These are phyloP conservation scores for Phragmites australis DNA, from an alignment of 176 grass and related monocot genomes.

Conservation along the genomic window DNA sequence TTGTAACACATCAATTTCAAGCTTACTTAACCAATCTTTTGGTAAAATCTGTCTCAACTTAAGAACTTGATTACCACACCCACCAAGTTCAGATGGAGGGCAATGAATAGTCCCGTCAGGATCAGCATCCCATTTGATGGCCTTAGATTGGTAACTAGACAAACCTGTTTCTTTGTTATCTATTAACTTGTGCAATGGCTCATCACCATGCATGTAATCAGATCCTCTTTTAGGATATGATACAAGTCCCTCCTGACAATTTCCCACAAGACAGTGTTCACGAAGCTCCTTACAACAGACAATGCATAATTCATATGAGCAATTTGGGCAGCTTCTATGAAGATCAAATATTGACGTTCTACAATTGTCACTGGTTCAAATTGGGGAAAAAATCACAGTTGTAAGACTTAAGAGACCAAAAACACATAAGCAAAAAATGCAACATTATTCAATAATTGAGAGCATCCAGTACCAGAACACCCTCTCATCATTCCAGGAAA, in stretches of 20 bases:
- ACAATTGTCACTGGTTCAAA: conserved; percentile 61
- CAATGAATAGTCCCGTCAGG: conserved; percentile 44
- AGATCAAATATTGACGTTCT: conserved; percentile 74
- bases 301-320: conserved; percentile 73
- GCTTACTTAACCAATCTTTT: conserved; percentile 43
- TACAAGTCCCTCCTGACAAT: conserved; percentile 31
- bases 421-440: not conserved
- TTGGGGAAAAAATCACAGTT: conserved; percentile 14
- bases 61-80: conserved; percentile 55
- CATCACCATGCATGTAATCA: conserved; percentile 67
- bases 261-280: conserved; percentile 10
- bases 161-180: not conserved
- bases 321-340: conserved; percentile 64
- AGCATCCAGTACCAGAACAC: conserved; percentile 53
- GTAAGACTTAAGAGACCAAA: conserved; percentile 12
- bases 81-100: conserved; percentile 58
- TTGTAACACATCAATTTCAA: conserved; percentile 41
- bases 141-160: conserved; percentile 32
- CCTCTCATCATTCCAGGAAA: conserved; percentile 53
- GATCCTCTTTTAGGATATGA: conserved; percentile 33
- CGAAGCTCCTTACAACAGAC: conserved; percentile 70
- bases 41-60: conserved; percentile 53
- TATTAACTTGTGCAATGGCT: conserved; percentile 1
- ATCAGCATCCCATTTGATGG: conserved; percentile 38
- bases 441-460: not conserved